Evolutionary conservation across 352 stramenopile species (phyloP).

Genomic region (Pythium sukuiense): DNA sequence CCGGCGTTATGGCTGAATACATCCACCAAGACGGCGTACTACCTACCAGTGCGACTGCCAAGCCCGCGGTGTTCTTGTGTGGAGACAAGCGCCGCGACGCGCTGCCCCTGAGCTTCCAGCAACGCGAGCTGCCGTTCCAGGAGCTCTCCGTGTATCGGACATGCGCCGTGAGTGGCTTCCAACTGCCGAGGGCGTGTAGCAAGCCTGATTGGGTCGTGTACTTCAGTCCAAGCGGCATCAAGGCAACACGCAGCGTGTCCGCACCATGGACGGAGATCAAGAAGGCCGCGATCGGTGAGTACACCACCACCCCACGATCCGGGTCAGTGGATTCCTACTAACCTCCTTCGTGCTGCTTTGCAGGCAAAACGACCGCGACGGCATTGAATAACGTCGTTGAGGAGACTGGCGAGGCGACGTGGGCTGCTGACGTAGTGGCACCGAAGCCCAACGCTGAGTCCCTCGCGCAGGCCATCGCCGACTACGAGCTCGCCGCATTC

Average conservation of each 20-base stretch:
- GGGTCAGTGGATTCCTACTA: background rate
- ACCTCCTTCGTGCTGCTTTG: background rate
- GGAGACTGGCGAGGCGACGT: slow-evolving; percentile 38
- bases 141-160: slow-evolving; percentile 73
- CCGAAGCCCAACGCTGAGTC: slow-evolving; percentile 55
- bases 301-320: background rate
- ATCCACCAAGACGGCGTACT: slow-evolving; percentile 43
- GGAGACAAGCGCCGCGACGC: slow-evolving; percentile 68
- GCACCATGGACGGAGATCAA: slow-evolving; percentile 57
- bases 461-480: slow-evolving; percentile 51
- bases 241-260: slow-evolving; percentile 42
- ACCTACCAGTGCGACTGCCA: slow-evolving; percentile 33
- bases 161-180: slow-evolving; percentile 44
- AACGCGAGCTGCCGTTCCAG: slow-evolving; percentile 43
- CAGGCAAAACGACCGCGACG: slow-evolving; percentile 71
- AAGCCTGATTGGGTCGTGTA: slow-evolving; percentile 70
- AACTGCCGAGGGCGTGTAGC: slow-evolving; percentile 36
- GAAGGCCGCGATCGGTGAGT: slow-evolving; percentile 72
- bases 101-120: slow-evolving; percentile 63
- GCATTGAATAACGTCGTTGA: slow-evolving; percentile 49
- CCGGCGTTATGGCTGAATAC: slow-evolving; percentile 51
- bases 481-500: slow-evolving; percentile 29
- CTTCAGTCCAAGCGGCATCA: slow-evolving; percentile 81
- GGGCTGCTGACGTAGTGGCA: slow-evolving; percentile 53
- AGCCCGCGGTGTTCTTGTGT: slow-evolving; percentile 74